Evolutionary conservation across 208 protist genomes (phyloP).

Genomic region (Wallacemonas rigidus): DNA sequence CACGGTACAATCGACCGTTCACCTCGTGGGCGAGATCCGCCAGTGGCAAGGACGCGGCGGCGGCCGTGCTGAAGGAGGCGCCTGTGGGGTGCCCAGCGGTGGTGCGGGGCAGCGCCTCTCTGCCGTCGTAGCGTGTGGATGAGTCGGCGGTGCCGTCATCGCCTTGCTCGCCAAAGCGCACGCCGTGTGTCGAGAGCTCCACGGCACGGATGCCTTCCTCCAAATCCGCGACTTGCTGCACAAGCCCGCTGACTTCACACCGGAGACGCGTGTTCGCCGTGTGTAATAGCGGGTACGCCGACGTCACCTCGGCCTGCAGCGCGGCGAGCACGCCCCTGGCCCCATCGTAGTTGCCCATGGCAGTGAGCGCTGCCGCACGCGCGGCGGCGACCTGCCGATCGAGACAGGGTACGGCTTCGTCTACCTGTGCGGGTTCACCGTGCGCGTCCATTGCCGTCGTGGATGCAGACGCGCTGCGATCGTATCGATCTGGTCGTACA

Average conservation of each 20-base stretch:
- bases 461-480: too few relatives aligned
- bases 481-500: too few relatives aligned
- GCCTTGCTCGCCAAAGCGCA: not conserved
- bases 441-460: not conserved
- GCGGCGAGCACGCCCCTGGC: conserved; percentile 52
- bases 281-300: conserved; percentile 75
- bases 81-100: not conserved
- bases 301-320: conserved; percentile 53
- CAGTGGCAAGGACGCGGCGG: conserved; percentile 11
- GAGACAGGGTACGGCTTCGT: conserved; percentile 26
- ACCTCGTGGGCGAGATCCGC: conserved; percentile 25
- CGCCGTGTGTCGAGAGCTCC: conserved; percentile 40
- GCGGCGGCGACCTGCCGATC: conserved; percentile 62
- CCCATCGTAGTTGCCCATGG: conserved; percentile 54
- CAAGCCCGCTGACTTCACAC: conserved; percentile 76
- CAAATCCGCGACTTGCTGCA: conserved; percentile 83
- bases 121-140: conserved; percentile 17
- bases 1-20: conserved; percentile 34
- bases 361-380: conserved; percentile 57
- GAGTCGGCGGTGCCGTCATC: not conserved
- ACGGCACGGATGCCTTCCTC: conserved; percentile 82
- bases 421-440: conserved; percentile 1
- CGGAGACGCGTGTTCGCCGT: conserved; percentile 71
- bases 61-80: not conserved
- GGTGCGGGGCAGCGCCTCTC: conserved; percentile 6